phyloP scores from a whole-genome alignment of 768 basidiomycete genomes.

The Tylopilus subfusipes region DNA sequence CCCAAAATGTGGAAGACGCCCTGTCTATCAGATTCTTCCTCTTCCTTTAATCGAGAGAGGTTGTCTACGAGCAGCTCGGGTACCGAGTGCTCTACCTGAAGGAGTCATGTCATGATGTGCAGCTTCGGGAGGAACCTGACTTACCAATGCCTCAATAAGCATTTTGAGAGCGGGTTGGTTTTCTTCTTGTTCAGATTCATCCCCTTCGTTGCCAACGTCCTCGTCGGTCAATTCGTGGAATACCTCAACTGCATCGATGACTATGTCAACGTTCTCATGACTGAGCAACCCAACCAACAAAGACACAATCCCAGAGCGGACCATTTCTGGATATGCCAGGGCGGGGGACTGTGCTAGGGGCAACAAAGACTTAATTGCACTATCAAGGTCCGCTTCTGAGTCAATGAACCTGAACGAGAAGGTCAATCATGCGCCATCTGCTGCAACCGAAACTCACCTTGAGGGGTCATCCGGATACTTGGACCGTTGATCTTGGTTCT shows the following conservation, averaged over 20 bases:
- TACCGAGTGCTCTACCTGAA: conserved; percentile 76
- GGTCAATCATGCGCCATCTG: conserved; percentile 1
- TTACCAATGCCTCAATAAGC: conserved; percentile 73
- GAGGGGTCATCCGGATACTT: conserved; percentile 91
- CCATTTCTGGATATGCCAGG: conserved; percentile 85
- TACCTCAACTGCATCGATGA: conserved; percentile 91
- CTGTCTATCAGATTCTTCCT: conserved; percentile 85
- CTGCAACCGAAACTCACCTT: conserved; percentile 49
- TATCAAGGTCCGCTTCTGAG: conserved; percentile 93
- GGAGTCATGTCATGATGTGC: conserved; percentile 2
- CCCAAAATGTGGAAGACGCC: conserved; percentile 94
- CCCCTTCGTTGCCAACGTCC: conserved; percentile 79
- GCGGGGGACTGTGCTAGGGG: conserved; percentile 82
- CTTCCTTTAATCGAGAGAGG: conserved; percentile 81
- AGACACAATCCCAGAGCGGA: conserved; percentile 66
- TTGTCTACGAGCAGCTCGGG: conserved; percentile 90
- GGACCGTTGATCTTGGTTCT: conserved; percentile 95
- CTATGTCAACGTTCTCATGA: conserved; percentile 96
- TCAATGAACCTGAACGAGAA: conserved; percentile 83
- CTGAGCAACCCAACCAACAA: conserved; percentile 81
- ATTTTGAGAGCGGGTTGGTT: conserved; percentile 67
- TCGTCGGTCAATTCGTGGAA: conserved; percentile 96
- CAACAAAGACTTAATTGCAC: conserved; percentile 80
- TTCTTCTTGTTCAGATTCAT: conserved; percentile 59
- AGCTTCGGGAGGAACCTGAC: conserved; percentile 26